Evolutionary conservation across 495 filamentous ascomycete species (phyloP).

Genomic region (Xylaria acuta): DNA sequence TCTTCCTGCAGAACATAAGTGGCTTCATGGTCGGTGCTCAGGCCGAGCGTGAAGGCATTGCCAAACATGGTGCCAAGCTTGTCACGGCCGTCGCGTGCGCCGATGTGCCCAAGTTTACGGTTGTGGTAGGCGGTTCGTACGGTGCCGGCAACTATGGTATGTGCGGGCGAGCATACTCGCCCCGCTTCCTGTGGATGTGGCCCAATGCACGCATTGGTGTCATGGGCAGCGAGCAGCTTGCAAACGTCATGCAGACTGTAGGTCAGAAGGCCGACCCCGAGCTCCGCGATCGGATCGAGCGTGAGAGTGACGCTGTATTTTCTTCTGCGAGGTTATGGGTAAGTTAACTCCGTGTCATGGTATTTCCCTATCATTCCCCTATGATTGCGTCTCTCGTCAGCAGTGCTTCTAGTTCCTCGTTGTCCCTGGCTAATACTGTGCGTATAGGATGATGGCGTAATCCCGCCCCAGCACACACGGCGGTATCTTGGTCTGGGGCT

Average conservation of each 20-base stretch:
- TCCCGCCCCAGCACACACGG: conserved; percentile 87
- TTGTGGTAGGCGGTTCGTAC: conserved; percentile 91
- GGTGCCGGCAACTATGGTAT: conserved; percentile 74
- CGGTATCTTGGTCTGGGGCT: conserved; percentile 82
- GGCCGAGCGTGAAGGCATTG: conserved; percentile 92
- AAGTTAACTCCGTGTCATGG: conserved; percentile 34
- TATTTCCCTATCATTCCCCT: neutral
- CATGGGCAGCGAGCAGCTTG: conserved; percentile 94
- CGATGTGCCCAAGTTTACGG: conserved; percentile 95
- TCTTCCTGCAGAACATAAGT: conserved; percentile 96
- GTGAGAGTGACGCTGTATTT: conserved; percentile 87
- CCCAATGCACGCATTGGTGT: conserved; percentile 94
- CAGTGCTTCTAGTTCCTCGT: neutral
- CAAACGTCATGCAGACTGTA: conserved; percentile 92
- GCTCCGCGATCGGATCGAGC: conserved; percentile 83
- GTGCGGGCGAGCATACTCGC: conserved; percentile 92
- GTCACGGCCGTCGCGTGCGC: conserved; percentile 96
- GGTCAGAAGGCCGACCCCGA: conserved; percentile 83
- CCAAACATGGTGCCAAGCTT: conserved; percentile 97
- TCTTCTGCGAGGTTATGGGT: conserved; percentile 90
- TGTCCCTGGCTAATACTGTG: conserved; percentile 35
- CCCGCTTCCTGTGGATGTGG: conserved; percentile 96
- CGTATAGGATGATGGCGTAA: conserved; percentile 83
- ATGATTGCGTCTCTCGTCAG: neutral
- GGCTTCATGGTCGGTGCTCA: conserved; percentile 98